Conservation (phyloP, 2,329 filamentous ascomycete species). For the Elsinoe batatas region DNA sequence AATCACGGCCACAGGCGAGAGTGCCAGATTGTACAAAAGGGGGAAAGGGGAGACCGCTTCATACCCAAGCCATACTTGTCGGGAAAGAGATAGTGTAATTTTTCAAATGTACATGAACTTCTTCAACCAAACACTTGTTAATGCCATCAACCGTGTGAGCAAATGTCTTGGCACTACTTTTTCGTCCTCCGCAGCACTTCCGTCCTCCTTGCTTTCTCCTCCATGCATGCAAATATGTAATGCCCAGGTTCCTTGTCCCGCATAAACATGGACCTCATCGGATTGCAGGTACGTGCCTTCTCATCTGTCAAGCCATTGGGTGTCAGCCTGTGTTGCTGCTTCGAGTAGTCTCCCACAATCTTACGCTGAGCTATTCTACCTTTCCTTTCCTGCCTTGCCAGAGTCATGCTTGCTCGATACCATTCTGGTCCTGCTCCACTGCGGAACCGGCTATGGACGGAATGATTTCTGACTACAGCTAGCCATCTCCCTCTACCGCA, state of each 20-base stretch:
- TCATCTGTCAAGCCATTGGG: no score
- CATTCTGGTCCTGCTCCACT: no score
- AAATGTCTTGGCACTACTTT: neutral
- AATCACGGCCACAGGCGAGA: neutral
- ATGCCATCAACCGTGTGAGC: neutral
- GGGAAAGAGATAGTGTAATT: neutral
- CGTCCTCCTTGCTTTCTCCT: neutral
- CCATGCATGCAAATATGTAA: conserved; percentile 16
- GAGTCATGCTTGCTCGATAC: neutral
- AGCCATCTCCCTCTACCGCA: conserved; percentile 64
- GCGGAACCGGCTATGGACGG: no score
- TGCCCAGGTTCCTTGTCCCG: conserved; percentile 31
- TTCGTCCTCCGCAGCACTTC: conserved; percentile 3
- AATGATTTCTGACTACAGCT: neutral
- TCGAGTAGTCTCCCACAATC: no score
- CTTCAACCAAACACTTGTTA: neutral
- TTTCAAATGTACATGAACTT: neutral
- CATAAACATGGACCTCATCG: conserved; percentile 42
- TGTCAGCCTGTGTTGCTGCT: no score
- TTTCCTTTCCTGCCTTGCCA: neutral
- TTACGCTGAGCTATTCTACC: neutral
- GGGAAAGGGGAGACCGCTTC: neutral
- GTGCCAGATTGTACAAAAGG: conserved; percentile 6
- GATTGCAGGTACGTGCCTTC: conserved; percentile 36
- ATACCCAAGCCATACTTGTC: neutral